Conservation (phyloP, 345 rosid species). For the Citrus cavaleriei region DNA sequence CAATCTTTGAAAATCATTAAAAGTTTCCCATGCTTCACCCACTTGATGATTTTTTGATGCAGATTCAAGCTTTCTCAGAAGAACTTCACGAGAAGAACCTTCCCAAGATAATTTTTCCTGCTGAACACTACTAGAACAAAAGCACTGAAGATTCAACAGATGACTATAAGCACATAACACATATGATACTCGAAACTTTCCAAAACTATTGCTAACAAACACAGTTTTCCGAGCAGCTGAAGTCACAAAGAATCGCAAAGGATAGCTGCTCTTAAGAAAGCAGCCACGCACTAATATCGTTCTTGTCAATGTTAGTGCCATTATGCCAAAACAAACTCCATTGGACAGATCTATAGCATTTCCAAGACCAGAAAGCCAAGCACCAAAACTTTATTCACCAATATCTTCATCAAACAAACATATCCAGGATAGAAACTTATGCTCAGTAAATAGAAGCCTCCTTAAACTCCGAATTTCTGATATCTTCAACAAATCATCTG, state of each 20-base stretch:
- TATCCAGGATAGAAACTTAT: background rate
- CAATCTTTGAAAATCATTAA: slow-evolving; percentile 51
- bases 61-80: slow-evolving; percentile 57
- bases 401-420: background rate
- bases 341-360: background rate
- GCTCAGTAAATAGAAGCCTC: no score
- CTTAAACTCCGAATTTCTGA: background rate
- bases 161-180: background rate
- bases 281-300: background rate
- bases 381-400: background rate
- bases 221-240: background rate
- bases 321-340: background rate
- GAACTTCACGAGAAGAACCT: slow-evolving; percentile 41
- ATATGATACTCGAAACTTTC: background rate
- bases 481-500: background rate
- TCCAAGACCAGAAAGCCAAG: background rate
- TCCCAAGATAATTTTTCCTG: slow-evolving; percentile 41
- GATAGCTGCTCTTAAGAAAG: background rate
- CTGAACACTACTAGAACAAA: background rate
- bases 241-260: background rate
- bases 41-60: slow-evolving; percentile 42
- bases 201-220: background rate
- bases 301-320: slow-evolving; percentile 4
- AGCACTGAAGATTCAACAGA: background rate
- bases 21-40: slow-evolving; percentile 66